These are phyloP conservation scores for Vitellaria paradoxa DNA, from an alignment of 179 eudicot genomes.

Conservation along the genomic window DNA sequence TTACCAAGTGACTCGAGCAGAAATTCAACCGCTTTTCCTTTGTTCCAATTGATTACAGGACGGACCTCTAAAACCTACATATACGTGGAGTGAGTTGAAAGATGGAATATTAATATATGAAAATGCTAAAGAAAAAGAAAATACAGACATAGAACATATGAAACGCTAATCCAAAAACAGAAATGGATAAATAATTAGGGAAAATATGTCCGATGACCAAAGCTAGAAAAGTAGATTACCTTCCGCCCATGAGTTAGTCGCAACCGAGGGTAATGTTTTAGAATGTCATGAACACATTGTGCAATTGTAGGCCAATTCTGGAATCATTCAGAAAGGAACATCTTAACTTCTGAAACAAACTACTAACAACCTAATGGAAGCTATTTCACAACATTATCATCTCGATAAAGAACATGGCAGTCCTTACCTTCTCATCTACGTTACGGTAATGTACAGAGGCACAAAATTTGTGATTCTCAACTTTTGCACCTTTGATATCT, in stretches of 20 bases:
- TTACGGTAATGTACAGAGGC: constrained; percentile 86
- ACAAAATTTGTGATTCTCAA: constrained; percentile 85
- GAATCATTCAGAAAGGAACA: constrained; percentile 9
- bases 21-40: constrained; percentile 89
- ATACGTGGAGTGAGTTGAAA: background rate
- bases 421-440: constrained; percentile 72
- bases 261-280: constrained; percentile 62
- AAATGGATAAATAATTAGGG: background rate
- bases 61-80: constrained; percentile 90
- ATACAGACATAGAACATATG: too few relatives aligned
- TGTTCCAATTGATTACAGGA: constrained; percentile 78
- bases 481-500: constrained; percentile 66
- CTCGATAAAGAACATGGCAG: background rate
- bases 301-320: constrained; percentile 77
- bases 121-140: background rate
- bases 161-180: too few relatives aligned
- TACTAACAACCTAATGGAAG: background rate
- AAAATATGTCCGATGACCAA: background rate
- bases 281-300: constrained; percentile 61
- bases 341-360: constrained; percentile 2
- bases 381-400: background rate
- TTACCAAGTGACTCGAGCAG: constrained; percentile 73
- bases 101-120: background rate
- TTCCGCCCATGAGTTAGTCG: constrained; percentile 83
- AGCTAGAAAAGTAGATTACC: constrained; percentile 32